phyloP scores from a whole-genome alignment of 169 alveolate genomes.

The Toxoplasma gondii region DNA sequence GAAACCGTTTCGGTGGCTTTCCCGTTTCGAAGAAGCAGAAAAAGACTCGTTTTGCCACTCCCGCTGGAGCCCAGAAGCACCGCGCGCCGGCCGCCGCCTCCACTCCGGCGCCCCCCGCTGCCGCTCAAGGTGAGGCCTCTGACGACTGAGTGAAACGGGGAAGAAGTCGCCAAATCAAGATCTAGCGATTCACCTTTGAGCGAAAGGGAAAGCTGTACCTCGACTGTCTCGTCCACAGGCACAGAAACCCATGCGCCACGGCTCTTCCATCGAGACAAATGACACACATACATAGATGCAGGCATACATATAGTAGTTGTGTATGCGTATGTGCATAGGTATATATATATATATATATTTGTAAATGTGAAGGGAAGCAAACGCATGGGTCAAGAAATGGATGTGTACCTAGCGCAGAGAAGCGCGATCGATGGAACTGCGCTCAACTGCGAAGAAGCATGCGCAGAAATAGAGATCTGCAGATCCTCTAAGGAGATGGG shows the following conservation, averaged over 20 bases:
- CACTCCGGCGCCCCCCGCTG: not conserved
- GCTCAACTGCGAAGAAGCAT: too few species aligned
- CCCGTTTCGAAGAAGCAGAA: constrained; percentile 17
- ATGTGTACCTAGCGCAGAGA: too few species aligned
- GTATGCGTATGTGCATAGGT: too few species aligned
- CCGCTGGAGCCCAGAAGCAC: constrained; percentile 29
- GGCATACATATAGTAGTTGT: too few species aligned
- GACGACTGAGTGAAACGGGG: not conserved
- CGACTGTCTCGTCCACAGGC: not conserved
- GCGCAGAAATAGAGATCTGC: too few species aligned
- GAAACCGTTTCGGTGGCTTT: not conserved
- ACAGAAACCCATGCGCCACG: not conserved
- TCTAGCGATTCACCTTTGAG: not conserved
- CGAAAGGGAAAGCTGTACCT: not conserved
- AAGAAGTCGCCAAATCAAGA: not conserved
- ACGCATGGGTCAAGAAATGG: too few species aligned
- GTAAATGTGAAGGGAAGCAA: too few species aligned
- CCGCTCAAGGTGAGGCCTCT: not conserved
- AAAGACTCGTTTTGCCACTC: constrained; percentile 35
- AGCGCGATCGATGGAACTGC: too few species aligned
- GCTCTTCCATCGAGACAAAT: too few species aligned
- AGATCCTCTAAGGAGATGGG: too few species aligned
- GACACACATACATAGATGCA: too few species aligned
- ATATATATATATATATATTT: too few species aligned
- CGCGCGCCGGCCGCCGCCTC: constrained; percentile 12